Base-by-base conservation (phyloP, 2,329 filamentous ascomycete species). In the Aaosphaeria arxii region DNA sequence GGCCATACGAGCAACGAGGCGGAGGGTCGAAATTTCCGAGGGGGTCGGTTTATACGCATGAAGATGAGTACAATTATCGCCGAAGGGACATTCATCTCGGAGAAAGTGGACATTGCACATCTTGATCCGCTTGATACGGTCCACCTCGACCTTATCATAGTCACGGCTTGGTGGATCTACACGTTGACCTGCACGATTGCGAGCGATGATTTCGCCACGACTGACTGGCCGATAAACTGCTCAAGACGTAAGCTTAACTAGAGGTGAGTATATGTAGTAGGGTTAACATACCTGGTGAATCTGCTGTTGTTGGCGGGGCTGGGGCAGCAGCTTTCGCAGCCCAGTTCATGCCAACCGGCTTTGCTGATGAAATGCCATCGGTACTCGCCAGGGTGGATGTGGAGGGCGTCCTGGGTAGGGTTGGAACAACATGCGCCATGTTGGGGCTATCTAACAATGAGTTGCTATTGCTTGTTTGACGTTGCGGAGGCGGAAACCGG, bases 61-160 rank as follows among this genome's bases (percentile, higher is more conserved):
- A 32, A 75, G 68, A 62, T 85, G 81, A 6, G 79, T 79, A 58
- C 83, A 86, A 11, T 64, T 63, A 13, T 74, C 72, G 40, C 74
- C 72, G 55, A 78, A 81, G 5, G 80, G 77, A 55, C 82, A 85
- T 53, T 81, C 79, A 30, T 75, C 72, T 40, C 81, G 76, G 28
- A 86, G 72, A 58, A 79, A 84, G 60, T 81, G 76, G 48, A 82
- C 77, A 57, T 85, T 85, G 71, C 83, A 85, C 49, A 84, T 67
- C 61, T 85, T 85, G 52, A 84, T 64, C 64, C 79, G 81, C 67
- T 84, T 84, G 55, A 85, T 69, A 17, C 80, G 77, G 55, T 79
- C 77, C 42, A 85, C 72, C 51, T 83, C 80, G 13, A 80, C 73
- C 49, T 79, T 68, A 73, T 83, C 66, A 63, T 77, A 75, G 39